These are phyloP conservation scores for Straminergon stramineum DNA, from an alignment of 225 moss, liverwort and hornwort genomes.

Conservation along the genomic window DNA sequence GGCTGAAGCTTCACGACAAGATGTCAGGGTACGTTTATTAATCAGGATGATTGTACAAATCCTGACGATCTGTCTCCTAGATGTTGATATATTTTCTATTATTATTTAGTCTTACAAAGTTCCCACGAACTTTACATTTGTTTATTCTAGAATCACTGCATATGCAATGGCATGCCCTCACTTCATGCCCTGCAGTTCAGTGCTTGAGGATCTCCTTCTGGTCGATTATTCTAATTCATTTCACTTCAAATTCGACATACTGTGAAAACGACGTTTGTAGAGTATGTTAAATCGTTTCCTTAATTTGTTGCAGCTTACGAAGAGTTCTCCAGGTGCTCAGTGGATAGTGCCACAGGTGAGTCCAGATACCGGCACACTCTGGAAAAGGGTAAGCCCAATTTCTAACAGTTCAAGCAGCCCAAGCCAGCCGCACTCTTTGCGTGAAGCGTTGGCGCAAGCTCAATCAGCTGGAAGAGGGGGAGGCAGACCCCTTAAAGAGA, in stretches of 20 bases:
- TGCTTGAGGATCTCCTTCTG: not conserved
- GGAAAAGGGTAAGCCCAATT: slow-evolving; percentile 91
- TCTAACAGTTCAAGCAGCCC: slow-evolving; percentile 76
- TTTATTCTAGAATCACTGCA: not conserved
- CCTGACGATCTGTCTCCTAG: not conserved
- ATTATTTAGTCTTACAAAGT: not conserved
- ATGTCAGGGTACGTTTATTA: slow-evolving; percentile 50
- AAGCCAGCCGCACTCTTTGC: slow-evolving; percentile 79
- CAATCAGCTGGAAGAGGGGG: slow-evolving; percentile 79
- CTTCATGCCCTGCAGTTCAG: not conserved
- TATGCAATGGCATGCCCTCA: not conserved
- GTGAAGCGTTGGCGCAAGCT: slow-evolving; percentile 84
- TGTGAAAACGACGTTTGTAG: not conserved
- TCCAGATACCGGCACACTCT: slow-evolving; percentile 76
- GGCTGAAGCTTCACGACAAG: slow-evolving; percentile 76
- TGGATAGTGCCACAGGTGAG: slow-evolving; percentile 78
- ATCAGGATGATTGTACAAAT: not conserved
- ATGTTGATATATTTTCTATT: not conserved
- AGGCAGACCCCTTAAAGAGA: slow-evolving; percentile 83
- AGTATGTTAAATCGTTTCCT: slow-evolving; percentile 6
- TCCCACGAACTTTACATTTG: not conserved
- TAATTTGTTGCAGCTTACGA: slow-evolving; percentile 29
- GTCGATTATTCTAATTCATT: not conserved
- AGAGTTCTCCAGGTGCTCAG: slow-evolving; percentile 51
- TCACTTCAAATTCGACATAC: not conserved